Base-by-base conservation (phyloP, 768 basidiomycete genomes). In the Pleurotus cornucopiae region DNA sequence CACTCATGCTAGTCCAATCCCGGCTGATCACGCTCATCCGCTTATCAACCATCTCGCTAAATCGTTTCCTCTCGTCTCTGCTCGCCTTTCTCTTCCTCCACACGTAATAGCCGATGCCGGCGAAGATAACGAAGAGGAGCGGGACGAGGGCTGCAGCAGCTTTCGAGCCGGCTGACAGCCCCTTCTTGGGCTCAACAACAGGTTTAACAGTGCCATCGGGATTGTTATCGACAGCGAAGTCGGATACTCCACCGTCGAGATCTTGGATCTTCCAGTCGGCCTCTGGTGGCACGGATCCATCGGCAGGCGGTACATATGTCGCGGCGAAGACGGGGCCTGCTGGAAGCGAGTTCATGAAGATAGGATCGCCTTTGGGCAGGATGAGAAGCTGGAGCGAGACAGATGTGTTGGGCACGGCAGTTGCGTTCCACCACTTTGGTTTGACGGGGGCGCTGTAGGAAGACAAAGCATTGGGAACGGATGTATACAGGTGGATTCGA, bases 1-100 rank as follows among this genome's bases (percentile, higher is more conserved):
- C 73, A 6, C 85, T 81, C 62, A 91, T 83, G 44, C 79, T 76
- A 67, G 85, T 86, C 90, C 90, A 92, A 64, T 91, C 87, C 16
- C 78, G 72, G 5, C 84, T 85, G 61, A 91, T 89, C 48, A 86
- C 88, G 2, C 84, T 86, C 90, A 93, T 91, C 67, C 90, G 86
- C 68, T 83, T 84, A 72, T 93, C 90, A 67, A 93, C 68, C 7
- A 75, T 79, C 66, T 84, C 77, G 40, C 78, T 83, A 76, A 82
- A 93, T 18, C 76, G 75, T 67, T 72, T 77, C 63, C 80, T 76
- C 66, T 86, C 77, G 25, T 79, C 74, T 55, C 71, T 72, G 49
- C 75, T 74, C 59, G 70, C 78, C 26, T 68, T 63, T 57, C 90
- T 82, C 49, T 69, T 79, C 56, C 72, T 69, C 64, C 69, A 80